Evolutionary conservation across 495 filamentous ascomycete species (phyloP).

Genomic region (Trichoderma gamsii): DNA sequence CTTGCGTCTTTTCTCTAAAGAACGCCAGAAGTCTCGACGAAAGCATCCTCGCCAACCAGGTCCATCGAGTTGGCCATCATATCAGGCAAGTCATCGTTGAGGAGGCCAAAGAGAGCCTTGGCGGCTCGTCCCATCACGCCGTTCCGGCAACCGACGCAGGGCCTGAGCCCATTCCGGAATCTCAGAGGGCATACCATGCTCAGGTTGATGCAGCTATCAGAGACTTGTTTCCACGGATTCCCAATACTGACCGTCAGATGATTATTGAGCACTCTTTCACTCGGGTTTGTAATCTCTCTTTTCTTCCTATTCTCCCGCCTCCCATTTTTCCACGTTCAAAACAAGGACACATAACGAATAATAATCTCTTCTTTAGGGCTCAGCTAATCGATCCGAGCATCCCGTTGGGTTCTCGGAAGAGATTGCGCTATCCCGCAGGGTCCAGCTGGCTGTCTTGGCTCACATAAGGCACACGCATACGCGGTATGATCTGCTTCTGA

Average conservation of each 20-base stretch:
- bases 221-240: constrained; percentile 84
- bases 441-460: constrained; percentile 76
- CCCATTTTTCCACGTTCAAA: background rate
- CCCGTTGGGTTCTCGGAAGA: constrained; percentile 65
- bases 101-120: constrained; percentile 34
- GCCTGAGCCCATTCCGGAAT: constrained; percentile 48
- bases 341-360: background rate
- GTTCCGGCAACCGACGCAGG: constrained; percentile 15
- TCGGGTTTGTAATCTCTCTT: constrained; percentile 48
- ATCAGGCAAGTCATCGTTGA: constrained; percentile 49
- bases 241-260: constrained; percentile 64
- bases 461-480: constrained; percentile 85
- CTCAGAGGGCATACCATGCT: constrained; percentile 60
- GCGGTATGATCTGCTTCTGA: constrained; percentile 74
- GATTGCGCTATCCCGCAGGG: constrained; percentile 63
- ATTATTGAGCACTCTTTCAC: constrained; percentile 81
- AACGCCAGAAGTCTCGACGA: constrained; percentile 18
- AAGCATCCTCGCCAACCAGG: constrained; percentile 39
- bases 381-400: constrained; percentile 29
- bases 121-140: constrained; percentile 13
- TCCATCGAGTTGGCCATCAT: constrained; percentile 78
- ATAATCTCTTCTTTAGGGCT: constrained; percentile 27
- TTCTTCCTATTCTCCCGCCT: constrained; percentile 16
- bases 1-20: background rate
- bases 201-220: constrained; percentile 67